phyloP scores from a whole-genome alignment of 148 eudicot genomes.

The Beta vulgaris region DNA sequence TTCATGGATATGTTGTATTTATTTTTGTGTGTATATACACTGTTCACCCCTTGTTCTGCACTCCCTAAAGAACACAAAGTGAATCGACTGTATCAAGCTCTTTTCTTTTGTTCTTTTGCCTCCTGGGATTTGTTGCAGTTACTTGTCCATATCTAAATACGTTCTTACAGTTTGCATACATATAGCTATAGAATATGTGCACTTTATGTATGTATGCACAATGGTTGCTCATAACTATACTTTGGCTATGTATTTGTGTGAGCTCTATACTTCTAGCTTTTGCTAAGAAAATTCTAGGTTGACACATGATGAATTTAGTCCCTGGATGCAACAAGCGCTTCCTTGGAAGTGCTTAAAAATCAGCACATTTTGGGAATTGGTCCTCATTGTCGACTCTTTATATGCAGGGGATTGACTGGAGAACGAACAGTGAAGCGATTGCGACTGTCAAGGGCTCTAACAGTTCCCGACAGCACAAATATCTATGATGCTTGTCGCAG shows the following conservation, averaged over 20 bases:
- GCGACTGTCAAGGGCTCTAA: conserved; percentile 86
- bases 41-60: not conserved
- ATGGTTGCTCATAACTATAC: not conserved
- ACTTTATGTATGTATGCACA: not conserved
- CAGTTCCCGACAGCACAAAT: conserved; percentile 86
- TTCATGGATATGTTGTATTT: not conserved
- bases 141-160: not conserved
- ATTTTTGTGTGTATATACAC: not conserved
- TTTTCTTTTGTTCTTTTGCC: not conserved
- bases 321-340: not conserved
- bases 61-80: not conserved
- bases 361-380: not conserved
- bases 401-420: conserved; percentile 70
- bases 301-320: not conserved
- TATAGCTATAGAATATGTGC: not conserved
- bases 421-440: conserved; percentile 90
- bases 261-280: not conserved
- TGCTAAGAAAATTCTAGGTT: not conserved
- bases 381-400: not conserved
- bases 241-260: not conserved
- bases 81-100: not conserved
- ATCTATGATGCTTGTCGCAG: conserved; percentile 85
- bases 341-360: not conserved
- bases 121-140: not conserved
- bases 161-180: too few species aligned